Evolutionary conservation across 257 asterid genomes (phyloP).

Genomic region (Solanum rostratum): DNA sequence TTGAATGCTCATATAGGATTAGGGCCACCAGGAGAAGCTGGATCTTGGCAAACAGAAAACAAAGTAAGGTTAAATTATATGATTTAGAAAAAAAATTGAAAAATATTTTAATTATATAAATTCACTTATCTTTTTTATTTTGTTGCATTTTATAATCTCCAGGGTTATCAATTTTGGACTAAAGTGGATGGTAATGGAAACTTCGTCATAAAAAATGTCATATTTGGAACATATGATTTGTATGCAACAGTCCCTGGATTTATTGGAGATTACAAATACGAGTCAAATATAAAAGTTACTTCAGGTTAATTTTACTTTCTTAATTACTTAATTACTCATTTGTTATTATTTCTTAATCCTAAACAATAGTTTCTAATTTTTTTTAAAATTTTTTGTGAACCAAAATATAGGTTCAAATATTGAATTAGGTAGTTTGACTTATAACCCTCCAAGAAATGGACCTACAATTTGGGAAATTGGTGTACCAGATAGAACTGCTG

Average conservation of each 20-base stretch:
- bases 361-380: neutral
- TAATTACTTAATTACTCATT: neutral
- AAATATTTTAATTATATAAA: neutral
- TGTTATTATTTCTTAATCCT: too few relatives aligned
- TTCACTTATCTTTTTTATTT: neutral
- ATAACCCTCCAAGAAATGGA: constrained; percentile 45
- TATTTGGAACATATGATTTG: constrained; percentile 41
- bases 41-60: constrained; percentile 66
- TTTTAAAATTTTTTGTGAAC: neutral
- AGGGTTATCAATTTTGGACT: constrained; percentile 75
- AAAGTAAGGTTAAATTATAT: constrained; percentile 21
- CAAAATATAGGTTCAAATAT: constrained; percentile 20
- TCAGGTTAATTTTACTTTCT: constrained; percentile 14
- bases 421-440: constrained; percentile 16
- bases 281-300: constrained; percentile 8
- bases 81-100: neutral
- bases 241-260: constrained; percentile 41
- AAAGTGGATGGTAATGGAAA: constrained; percentile 23
- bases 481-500: constrained; percentile 51
- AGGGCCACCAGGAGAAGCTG: constrained; percentile 42
- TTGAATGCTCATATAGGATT: constrained; percentile 41
- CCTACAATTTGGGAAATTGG: constrained; percentile 78
- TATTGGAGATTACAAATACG: constrained; percentile 48
- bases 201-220: constrained; percentile 31
- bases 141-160: neutral